These are phyloP conservation scores for Pleurotus ostreatus DNA, from an alignment of 768 basidiomycete genomes.

Conservation along the genomic window DNA sequence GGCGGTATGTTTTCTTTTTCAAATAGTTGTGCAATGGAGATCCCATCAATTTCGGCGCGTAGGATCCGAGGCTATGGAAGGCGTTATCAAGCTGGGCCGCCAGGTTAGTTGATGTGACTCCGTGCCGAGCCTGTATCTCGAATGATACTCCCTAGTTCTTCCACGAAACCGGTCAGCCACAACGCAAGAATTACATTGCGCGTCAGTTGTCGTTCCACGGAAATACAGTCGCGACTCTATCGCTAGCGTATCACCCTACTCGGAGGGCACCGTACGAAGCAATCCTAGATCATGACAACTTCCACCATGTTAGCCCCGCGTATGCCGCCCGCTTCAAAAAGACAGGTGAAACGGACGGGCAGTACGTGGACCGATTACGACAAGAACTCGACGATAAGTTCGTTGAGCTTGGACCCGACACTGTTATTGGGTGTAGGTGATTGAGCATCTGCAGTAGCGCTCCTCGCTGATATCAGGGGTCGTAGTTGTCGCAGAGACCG, in stretches of 20 bases:
- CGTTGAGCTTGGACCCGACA: slow-evolving; percentile 74
- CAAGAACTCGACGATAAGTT: slow-evolving; percentile 87
- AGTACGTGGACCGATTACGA: slow-evolving; percentile 74
- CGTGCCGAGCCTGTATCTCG: neutral
- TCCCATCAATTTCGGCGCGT: slow-evolving; percentile 1
- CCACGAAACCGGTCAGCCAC: slow-evolving; percentile 61
- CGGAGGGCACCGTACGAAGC: slow-evolving; percentile 67
- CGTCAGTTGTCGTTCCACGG: slow-evolving; percentile 82
- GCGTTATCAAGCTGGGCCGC: slow-evolving; percentile 75
- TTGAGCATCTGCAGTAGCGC: neutral
- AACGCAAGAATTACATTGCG: slow-evolving; percentile 77
- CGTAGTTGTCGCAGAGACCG: slow-evolving; percentile 79
- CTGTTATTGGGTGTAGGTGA: slow-evolving; percentile 72
- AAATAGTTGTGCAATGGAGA: neutral
- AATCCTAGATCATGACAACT: slow-evolving; percentile 60
- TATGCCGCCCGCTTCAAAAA: slow-evolving; percentile 78
- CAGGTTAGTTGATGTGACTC: slow-evolving; percentile 44
- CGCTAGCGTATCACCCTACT: slow-evolving; percentile 60
- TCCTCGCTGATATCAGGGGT: neutral
- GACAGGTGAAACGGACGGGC: slow-evolving; percentile 65
- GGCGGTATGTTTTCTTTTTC: slow-evolving; percentile 49
- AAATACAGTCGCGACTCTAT: slow-evolving; percentile 70
- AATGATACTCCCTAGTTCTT: slow-evolving; percentile 47
- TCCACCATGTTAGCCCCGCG: slow-evolving; percentile 86
- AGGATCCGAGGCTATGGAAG: slow-evolving; percentile 91